These are phyloP conservation scores for Suhomyces emberorum DNA, from an alignment of 805 yeast species.

Conservation along the genomic window DNA sequence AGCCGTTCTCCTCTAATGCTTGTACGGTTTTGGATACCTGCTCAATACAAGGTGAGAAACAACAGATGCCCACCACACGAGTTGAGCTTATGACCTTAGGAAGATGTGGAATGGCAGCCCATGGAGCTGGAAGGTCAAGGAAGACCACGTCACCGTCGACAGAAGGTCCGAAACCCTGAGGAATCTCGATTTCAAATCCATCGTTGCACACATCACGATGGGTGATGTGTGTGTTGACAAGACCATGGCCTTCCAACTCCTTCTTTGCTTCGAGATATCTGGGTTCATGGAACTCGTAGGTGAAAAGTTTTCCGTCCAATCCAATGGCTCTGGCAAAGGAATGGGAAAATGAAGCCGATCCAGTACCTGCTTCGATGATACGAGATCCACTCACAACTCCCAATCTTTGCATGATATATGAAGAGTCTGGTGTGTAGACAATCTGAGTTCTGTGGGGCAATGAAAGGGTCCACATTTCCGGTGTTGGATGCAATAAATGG, in stretches of 20 bases:
- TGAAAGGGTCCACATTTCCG: slow-evolving; percentile 95
- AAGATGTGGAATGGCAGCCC: slow-evolving; percentile 88
- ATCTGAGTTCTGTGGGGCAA: slow-evolving; percentile 97
- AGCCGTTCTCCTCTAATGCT: slow-evolving; percentile 69
- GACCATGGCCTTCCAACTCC: slow-evolving; percentile 75
- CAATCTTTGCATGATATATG: slow-evolving; percentile 82
- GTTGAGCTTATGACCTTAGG: slow-evolving; percentile 51
- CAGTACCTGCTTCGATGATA: slow-evolving; percentile 97
- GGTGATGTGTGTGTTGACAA: slow-evolving; percentile 62
- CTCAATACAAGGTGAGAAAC: slow-evolving; percentile 97
- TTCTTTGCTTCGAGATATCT: slow-evolving; percentile 72
- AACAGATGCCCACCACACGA: slow-evolving; percentile 70
- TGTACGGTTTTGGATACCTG: slow-evolving; percentile 88
- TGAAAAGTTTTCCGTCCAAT: slow-evolving; percentile 59
- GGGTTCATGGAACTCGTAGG: slow-evolving; percentile 89
- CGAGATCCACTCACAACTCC: slow-evolving; percentile 68
- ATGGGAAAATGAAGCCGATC: slow-evolving; percentile 94
- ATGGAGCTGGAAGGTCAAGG: slow-evolving; percentile 92
- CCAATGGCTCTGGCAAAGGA: slow-evolving; percentile 81
- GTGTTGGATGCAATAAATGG: slow-evolving; percentile 84
- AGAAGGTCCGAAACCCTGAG: slow-evolving; percentile 17
- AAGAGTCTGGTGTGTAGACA: slow-evolving; percentile 93
- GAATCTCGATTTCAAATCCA: slow-evolving; percentile 63
- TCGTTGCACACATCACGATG: slow-evolving; percentile 91
- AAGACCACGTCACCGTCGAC: slow-evolving; percentile 74